Conservation (phyloP, 2,329 filamentous ascomycete species). For the Bipolaris gigantea region DNA sequence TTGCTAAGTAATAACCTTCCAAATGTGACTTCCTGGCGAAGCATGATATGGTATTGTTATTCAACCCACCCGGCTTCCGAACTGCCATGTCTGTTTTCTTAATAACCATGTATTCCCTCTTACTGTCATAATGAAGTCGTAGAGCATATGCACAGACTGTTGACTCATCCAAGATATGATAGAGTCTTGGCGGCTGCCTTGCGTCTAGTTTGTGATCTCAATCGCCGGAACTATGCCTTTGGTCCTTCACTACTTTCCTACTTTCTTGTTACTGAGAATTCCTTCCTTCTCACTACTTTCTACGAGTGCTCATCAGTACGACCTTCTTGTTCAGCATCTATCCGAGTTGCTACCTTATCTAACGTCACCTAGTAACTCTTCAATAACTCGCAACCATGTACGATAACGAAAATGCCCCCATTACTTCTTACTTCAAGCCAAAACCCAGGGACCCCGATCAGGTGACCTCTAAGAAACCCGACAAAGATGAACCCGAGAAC, state of each 20-base stretch:
- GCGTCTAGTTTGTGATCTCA: background rate
- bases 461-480: background rate
- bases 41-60: background rate
- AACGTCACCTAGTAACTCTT: background rate
- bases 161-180: background rate
- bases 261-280: background rate
- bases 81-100: background rate
- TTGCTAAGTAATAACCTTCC: too few relatives aligned
- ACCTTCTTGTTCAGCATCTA: background rate
- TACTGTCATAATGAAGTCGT: background rate
- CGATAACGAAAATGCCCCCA: background rate
- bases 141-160: too few relatives aligned
- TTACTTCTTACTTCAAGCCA: slow-evolving; percentile 4
- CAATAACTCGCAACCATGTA: background rate
- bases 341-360: background rate
- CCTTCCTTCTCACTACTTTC: too few relatives aligned
- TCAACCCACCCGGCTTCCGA: background rate
- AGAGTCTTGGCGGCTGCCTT: background rate
- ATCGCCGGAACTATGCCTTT: background rate
- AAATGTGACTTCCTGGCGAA: background rate
- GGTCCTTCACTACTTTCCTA: background rate
- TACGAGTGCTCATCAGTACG: background rate
- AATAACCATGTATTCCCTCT: background rate
- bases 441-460: background rate
- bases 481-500: background rate